Percentiles rank a stretch among this genome's conserved stretches.
phyloP scores from a whole-genome alignment of 78 protist species.

The Anaeramoeba ignava region DNA sequence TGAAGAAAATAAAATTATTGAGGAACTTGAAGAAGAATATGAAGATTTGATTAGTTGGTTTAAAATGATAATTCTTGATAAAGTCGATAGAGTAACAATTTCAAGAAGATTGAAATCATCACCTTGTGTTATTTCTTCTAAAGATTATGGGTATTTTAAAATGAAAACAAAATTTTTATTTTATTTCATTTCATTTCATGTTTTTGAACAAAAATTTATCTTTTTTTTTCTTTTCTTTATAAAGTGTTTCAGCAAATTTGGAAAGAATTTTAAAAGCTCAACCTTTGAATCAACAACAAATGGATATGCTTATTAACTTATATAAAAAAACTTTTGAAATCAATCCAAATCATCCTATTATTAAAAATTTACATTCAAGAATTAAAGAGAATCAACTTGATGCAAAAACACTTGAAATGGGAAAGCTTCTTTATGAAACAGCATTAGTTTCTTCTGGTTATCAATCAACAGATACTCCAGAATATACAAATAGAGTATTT shows the following conservation, averaged over 20 bases:
- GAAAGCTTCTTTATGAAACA: not conserved
- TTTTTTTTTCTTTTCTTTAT: no score
- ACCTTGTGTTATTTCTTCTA: not conserved
- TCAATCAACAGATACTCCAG: not conserved
- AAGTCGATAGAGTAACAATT: not conserved
- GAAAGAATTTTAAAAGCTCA: not conserved
- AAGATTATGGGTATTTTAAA: no score
- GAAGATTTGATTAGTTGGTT: not conserved
- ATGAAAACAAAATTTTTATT: no score
- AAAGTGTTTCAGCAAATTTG: not conserved
- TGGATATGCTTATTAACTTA: not conserved
- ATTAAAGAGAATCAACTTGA: not conserved
- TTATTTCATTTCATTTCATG: no score
- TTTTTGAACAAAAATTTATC: no score
- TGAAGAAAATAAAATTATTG: not conserved
- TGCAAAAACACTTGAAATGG: not conserved
- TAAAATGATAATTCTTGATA: not conserved
- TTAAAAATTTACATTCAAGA: not conserved
- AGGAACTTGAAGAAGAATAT: not conserved
- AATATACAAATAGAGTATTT: not conserved
- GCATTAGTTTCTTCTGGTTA: not conserved
- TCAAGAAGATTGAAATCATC: not conserved
- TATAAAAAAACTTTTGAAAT: not conserved
- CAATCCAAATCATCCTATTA: not conserved
- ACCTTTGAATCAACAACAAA: not conserved